A percentile compares a stretch with the other conserved stretches of the same genome.
These are phyloP conservation scores for Fusarium chaquense DNA, from an alignment of 2,329 filamentous ascomycete species.

Conservation along the genomic window DNA sequence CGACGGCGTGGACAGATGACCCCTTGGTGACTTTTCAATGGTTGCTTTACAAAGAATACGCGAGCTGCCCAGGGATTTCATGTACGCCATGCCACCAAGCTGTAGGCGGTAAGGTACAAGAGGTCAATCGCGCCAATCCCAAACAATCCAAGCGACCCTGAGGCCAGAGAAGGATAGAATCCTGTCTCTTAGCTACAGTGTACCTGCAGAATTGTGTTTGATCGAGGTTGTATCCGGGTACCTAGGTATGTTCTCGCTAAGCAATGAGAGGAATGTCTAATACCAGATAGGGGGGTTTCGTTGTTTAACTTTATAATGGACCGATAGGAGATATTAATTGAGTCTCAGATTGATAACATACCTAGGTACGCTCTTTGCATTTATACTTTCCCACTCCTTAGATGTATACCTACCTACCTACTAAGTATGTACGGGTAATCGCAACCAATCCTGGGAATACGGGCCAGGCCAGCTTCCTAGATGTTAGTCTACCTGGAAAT, in stretches of 20 bases:
- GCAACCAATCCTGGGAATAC: neutral
- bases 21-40: constrained; percentile 34
- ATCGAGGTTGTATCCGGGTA: constrained; percentile 9
- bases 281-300: neutral
- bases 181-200: constrained; percentile 31
- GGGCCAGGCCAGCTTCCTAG: neutral
- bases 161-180: constrained; percentile 23
- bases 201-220: constrained; percentile 37
- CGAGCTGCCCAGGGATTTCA: constrained; percentile 39
- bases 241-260: constrained; percentile 1
- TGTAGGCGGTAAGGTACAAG: constrained; percentile 38
- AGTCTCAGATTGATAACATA: neutral
- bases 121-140: constrained; percentile 41
- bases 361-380: neutral
- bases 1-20: neutral
- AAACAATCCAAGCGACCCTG: constrained; percentile 13
- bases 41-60: constrained; percentile 27
- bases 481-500: neutral
- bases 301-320: neutral
- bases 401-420: too few relatives aligned
- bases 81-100: constrained; percentile 35
- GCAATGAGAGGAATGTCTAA: neutral
- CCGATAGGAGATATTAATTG: neutral
- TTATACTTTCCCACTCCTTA: neutral
- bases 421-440: neutral